Evolutionary conservation across 108 stramenopile species (phyloP).

Genomic region (Pseudonitzschia pungens): DNA sequence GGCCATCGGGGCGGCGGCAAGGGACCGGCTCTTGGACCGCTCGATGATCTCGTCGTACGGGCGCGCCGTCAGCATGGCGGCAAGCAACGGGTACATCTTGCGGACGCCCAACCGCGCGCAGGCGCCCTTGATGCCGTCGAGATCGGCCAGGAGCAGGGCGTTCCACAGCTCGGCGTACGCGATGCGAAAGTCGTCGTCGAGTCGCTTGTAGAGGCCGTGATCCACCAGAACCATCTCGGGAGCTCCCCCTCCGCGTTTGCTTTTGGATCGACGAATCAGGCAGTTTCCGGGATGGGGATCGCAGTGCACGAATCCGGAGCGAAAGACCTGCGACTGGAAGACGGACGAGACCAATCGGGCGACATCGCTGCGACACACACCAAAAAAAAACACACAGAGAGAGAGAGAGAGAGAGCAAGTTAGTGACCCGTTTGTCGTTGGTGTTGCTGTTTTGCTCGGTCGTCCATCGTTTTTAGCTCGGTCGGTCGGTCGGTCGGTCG

Average conservation of each 20-base stretch:
- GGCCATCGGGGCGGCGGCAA: background rate
- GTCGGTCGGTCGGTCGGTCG: no score
- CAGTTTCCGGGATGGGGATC: slow-evolving; percentile 96
- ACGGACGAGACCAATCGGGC: slow-evolving; percentile 75
- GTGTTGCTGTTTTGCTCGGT: no score
- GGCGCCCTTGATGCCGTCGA: slow-evolving; percentile 69
- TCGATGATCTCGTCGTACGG: slow-evolving; percentile 94
- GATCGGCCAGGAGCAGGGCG: slow-evolving; percentile 81
- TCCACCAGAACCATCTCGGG: slow-evolving; percentile 90
- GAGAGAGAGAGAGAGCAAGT: background rate
- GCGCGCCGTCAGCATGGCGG: slow-evolving; percentile 89
- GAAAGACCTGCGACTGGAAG: slow-evolving; percentile 80
- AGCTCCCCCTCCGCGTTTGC: slow-evolving; percentile 61
- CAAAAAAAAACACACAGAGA: background rate
- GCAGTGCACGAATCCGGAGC: slow-evolving; percentile 79
- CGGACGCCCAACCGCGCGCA: slow-evolving; percentile 78
- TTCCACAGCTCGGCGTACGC: slow-evolving; percentile 84
- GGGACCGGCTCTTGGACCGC: slow-evolving; percentile 54
- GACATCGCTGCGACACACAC: slow-evolving; percentile 43
- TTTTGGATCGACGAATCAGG: slow-evolving; percentile 56
- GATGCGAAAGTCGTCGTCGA: slow-evolving; percentile 78
- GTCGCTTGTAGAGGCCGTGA: slow-evolving; percentile 86
- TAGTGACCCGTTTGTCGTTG: background rate
- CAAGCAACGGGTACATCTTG: slow-evolving; percentile 84
- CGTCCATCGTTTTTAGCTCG: no score